Base-by-base conservation (phyloP, 768 basidiomycete species). In the Cantharellus anzutake region DNA sequence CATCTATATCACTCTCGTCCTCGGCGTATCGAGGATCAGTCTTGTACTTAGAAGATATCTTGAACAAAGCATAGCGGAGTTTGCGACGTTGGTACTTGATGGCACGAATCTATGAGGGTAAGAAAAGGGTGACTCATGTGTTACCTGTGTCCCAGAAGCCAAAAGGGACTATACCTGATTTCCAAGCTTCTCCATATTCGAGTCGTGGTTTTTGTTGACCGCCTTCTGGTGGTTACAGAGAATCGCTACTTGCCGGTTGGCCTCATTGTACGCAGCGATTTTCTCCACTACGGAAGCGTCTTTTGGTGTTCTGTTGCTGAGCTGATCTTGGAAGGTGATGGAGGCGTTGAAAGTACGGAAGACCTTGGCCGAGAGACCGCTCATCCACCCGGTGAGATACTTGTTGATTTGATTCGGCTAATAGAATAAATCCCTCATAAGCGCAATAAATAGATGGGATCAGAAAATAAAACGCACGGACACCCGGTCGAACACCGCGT, bases 271-370 rank as follows among this genome's bases (percentile, higher is more conserved):
- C 20, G 90, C 87, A 60, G 94, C 90, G 55, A 98, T 76, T 73
- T 96, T 97, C 74, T 99, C 94, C 66, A 92, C 88, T n/a, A 89
- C 74, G 2, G 86, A 83, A 1, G 80, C 83, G 37, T 66, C 61
- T 42, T 55, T 61, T 2, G 80, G 81, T 4, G 78, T 84, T 58
- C 80, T 79, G 63, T 82, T 77, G 65, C 93, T 88, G 62, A 98
- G 74, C 63, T 94, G 82, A 51, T 86, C 76, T 68, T 98, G 91
- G 75, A 98, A 96, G 2, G 94, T 96, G 68, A 81, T 82, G 35
- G 96, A 98, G 34, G 96, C 96, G 67, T 99, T 99, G 74, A 87
- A 99, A 57, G 96, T 99, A 90, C 96, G 94, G 77, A 99, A 99
- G 37, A 99, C 96, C 70, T 99, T 99, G 60, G 96, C 96, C 0